Evolutionary conservation across 2,329 filamentous ascomycete genomes (phyloP), one percentile per base, ranked within the genome.

Genomic region (Scedosporium dehoogii): DNA sequence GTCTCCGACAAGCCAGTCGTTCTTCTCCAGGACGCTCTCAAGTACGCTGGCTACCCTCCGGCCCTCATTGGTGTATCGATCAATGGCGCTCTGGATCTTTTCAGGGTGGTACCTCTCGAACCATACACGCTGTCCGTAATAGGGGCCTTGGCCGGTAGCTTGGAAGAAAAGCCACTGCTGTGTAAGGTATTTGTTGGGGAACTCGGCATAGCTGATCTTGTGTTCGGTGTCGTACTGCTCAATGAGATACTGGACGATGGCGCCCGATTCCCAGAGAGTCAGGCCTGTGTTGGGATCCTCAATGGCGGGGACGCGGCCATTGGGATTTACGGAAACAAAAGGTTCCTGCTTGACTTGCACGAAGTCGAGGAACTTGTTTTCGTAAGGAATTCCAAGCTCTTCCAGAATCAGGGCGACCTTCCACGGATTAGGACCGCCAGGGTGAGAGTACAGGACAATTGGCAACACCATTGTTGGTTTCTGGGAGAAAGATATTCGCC

Each of bases 41-140:
- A 84, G 64, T 2, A 83, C 79, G 1, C 70, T 69, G 3, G 74
- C 71, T 1, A 83, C 74, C 5, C 80, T 74, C 16, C 72, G 70
- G n/a, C 78, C 72, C 68, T 83, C 78, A 7, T 76, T 73, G 12
- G 66, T 65, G 69, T 83, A 84, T 6, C 80, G 71, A 14, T 77
- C 73, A 21, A 78, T 70, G 9, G 77, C 81, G 6, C 71, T 75
- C 1, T 72, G 73, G 5, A 83, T 4, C 64, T 78, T 73, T 68
- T 81, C 79, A 0, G 68, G 61, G 64, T 77, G 74, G 12, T 70
- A 70, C 1, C 66, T 61, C 14, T 27, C 53, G 68, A 79, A 79
- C 73, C 75, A 76, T 6, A 61, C 66, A 2, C 64, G 64, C 65
- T 79, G 75, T 3, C 78, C 78, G 55, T 69, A 80, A 65, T 79